Base-by-base conservation (phyloP, 306 rosid genomes). In the Cucurbita ficifolia region DNA sequence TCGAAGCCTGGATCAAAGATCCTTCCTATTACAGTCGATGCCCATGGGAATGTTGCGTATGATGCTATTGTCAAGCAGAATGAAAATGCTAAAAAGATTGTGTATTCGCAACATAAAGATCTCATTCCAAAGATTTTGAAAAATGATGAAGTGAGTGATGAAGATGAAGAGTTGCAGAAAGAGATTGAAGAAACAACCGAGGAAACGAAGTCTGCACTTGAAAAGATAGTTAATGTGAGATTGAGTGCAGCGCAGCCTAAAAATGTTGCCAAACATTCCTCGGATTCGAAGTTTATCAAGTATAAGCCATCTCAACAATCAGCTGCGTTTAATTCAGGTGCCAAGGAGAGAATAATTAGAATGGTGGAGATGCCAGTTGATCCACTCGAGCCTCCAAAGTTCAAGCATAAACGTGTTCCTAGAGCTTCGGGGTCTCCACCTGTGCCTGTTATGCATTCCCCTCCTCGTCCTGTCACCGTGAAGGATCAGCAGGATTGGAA, bases 401-500 rank as follows among this genome's bases (percentile, higher is more conserved):
- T 93, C 75, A 92, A 90, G 87, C 94, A 93, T 61, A 93, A 93
- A 87, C 86, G 96, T 13, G 97, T 88, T 24, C 97, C 94, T 0
- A 88, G 82, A 83, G 96, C 98, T 55, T 90, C 96, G 0, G 88
- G 97, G 17, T 90, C 98, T 5, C 98, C 96, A 35, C 96, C 96
- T 17, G 90, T 93, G 42, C 98, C 94, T 1, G 92, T 90, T 45
- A 86, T 93, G 96, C 98, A 88, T 74, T 93, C 97, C 4, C 97
- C 94, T 62, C 98, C 96, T 0, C 78, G 96, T 52, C 96, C 94
- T 2, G 94, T 90, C 78, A 90, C 96, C 0, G 89, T 90, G 77
- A 93, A 93, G 76, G 98, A 93, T 71, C 94, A 88, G 79, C 96
- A 90, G 70, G 98, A 93, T 76, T 93, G 97, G 98, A 90, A 93